phyloP scores from a whole-genome alignment of 441 rosid genomes.

The Dalechampia spathulata region DNA sequence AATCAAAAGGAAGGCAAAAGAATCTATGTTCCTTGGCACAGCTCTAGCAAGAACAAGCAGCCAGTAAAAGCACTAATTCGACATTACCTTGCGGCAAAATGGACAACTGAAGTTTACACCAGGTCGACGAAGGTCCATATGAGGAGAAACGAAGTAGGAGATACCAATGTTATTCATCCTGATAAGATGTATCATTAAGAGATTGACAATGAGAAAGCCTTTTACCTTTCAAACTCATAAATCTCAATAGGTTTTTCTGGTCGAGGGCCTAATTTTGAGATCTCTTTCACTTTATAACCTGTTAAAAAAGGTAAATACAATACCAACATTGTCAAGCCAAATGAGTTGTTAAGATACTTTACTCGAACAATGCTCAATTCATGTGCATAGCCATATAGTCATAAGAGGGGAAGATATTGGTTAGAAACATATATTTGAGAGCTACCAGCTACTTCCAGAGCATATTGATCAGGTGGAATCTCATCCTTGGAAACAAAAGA shows the following conservation, averaged over 20 bases:
- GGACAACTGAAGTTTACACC: conserved; percentile 62
- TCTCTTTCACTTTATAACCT: conserved; percentile 77
- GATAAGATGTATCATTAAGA: no score
- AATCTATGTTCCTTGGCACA: conserved; percentile 8
- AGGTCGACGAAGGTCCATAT: conserved; percentile 21
- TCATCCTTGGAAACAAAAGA: conserved; percentile 64
- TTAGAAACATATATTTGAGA: conserved; percentile 1
- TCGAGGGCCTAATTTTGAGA: conserved; percentile 69
- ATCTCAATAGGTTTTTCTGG: conserved; percentile 94
- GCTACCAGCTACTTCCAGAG: conserved; percentile 62
- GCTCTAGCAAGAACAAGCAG: background rate
- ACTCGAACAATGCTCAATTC: no score
- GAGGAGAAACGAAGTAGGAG: conserved; percentile 14
- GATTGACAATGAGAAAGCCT: no score
- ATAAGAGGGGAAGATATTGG: no score
- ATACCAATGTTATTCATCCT: conserved; percentile 19
- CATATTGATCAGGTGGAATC: conserved; percentile 69
- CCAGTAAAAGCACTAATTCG: background rate
- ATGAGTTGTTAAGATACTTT: background rate
- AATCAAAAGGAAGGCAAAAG: conserved; percentile 1
- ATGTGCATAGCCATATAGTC: no score
- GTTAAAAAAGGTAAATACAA: conserved; percentile 10
- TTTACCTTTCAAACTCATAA: conserved; percentile 89
- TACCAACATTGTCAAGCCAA: background rate
- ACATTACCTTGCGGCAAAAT: conserved; percentile 87